Base-by-base conservation (phyloP, 2,329 filamentous ascomycete species). In the Metarhizium robertsii region DNA sequence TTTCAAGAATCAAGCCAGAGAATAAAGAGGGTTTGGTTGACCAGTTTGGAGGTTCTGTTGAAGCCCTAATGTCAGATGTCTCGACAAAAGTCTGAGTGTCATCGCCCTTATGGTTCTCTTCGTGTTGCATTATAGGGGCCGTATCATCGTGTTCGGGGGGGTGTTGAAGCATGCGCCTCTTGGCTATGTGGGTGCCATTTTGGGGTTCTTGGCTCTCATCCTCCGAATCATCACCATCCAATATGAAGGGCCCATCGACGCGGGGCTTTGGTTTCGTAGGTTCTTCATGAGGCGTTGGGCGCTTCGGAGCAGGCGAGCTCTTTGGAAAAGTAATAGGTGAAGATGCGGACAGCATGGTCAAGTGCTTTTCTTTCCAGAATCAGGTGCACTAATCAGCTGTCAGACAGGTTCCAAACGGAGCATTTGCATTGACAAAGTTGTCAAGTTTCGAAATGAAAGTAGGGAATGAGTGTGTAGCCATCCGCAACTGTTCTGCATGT, bases 321-420 rank as follows among this genome's bases (percentile, higher is more conserved):
- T 73, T 68, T 2, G 81, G 80, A 57, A 81, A 81, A 30, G 73
- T 65, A 20, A 84, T 69, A 2, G 84, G 80, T 14, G 84, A 85
- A 6, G 84, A 85, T 43, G 79, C 74, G 42, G 78, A 74, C 30
- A 81, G 71, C 83, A 87, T 87, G 42, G 16, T 55, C 47, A 45
- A 8, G 11, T 34, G 29, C n/a, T 25, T 29, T 48, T 38, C 3
- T 29, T 16, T 7, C 16, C 46, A 30, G 11, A 34, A 8, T 25
- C 16, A 16, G 13, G 11, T 20, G 43, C 20, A 43, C 50, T 50
- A 55, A n/a, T 29, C 25, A 48, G 25, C 20, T 30, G 45, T 30
- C 14, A 25, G 20, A 30, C 10, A 6, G 45, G 13, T n/a, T 29
- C 6, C 0, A 48, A 16, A 29, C 3, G 7, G 13, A 48, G 5